Evolutionary conservation across 108 stramenopile species (phyloP), one percentile per base, ranked within the genome.

Genomic region (Pelagomonas calceolata): DNA sequence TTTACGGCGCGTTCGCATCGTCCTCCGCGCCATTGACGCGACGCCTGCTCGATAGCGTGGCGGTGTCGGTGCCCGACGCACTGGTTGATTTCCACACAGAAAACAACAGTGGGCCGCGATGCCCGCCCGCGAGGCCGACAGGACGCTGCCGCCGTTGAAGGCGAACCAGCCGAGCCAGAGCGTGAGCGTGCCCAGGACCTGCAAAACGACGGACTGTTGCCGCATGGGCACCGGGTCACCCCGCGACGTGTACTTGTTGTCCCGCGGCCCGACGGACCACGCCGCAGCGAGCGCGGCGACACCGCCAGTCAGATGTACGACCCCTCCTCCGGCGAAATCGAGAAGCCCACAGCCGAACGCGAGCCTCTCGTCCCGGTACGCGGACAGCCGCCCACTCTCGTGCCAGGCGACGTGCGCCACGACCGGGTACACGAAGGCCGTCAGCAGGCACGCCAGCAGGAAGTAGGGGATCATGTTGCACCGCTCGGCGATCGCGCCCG

Each of bases 291-390:
- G 72, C 17, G 93, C 93, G 30, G 88, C 87, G 33, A 81, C 68
- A 9, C 94, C 95, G 65, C 95, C 95, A n/a, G 92, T 94, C 45
- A 91, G 66, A 78, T 97, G 96, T 12, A 97, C 96, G 0, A 94
- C 93, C 37, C 89, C 89, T 36, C 80, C 81, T 0, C 96, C 96
- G 18, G 94, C 91, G 84, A 94, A 97, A 74, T 97, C 96, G 69
- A 92, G 74, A 30, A 90, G 76, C 34, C 94, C 94, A 73, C 80
- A 70, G 32, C 78, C 90, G 66, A 82, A 74, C 21, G 82, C 83
- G 21, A 60, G 29, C 21, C 51, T 1, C 51, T 60, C 29, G 7
- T 16, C 14, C 51, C 51, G 51, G 21, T 26, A 72, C 15, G 89
- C 30, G 69, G 81, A 79, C 32, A 91, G 73, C 70, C 89, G 92